phyloP scores from a whole-genome alignment of 257 asterid species.

The Knoxia roxburghii region DNA sequence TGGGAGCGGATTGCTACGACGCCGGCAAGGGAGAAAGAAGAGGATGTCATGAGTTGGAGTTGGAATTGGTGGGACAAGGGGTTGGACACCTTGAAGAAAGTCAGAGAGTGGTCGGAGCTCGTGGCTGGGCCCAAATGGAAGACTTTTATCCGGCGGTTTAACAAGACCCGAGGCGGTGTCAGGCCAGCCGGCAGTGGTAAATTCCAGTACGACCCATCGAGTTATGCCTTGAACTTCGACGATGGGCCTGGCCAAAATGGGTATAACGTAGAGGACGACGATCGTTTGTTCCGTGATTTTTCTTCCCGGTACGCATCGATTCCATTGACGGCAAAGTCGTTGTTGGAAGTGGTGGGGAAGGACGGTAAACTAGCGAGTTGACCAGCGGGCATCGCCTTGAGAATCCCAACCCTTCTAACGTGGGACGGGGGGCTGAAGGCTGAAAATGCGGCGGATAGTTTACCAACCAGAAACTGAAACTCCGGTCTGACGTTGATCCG shows the following conservation, averaged over 20 bases:
- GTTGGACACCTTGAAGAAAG: conserved; percentile 40
- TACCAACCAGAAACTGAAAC: conserved; percentile 4
- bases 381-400: neutral
- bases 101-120: conserved; percentile 76
- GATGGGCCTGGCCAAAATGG: conserved; percentile 38
- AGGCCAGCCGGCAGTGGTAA: conserved; percentile 25
- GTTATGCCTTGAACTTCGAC: conserved; percentile 76
- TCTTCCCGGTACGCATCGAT: conserved; percentile 50
- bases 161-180: conserved; percentile 32
- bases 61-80: conserved; percentile 44
- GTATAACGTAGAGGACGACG: conserved; percentile 28
- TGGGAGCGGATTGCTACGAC: conserved; percentile 57
- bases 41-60: conserved; percentile 6
- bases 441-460: conserved; percentile 17
- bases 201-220: conserved; percentile 60
- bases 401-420: neutral
- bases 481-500: neutral
- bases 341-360: conserved; percentile 26
- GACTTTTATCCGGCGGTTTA: conserved; percentile 77
- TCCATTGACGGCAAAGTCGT: conserved; percentile 27
- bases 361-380: conserved; percentile 19
- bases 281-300: conserved; percentile 39
- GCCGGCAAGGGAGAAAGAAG: conserved; percentile 33
- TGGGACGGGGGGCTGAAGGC: conserved; percentile 7
- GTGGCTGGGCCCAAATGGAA: conserved; percentile 95